Percentiles rank a stretch among this genome's conserved stretches.
Evolutionary conservation across 306 rosid genomes (phyloP).

Genomic region (Astragalus glycyphyllos): DNA sequence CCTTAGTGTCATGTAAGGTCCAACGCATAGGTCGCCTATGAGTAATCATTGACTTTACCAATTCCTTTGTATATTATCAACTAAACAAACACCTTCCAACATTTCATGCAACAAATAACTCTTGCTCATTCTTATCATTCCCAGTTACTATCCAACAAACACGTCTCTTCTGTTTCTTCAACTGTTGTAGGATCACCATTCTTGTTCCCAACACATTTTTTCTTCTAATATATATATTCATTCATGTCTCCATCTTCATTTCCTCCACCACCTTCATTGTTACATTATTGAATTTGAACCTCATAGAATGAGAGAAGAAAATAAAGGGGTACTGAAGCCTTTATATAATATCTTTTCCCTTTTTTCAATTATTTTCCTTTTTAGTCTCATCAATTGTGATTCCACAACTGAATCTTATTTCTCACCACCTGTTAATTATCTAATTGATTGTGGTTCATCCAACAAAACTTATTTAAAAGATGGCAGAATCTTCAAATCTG

Average conservation of each 20-base stretch:
- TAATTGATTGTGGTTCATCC: conserved; percentile 77
- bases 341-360: conserved; percentile 40
- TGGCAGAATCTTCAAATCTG: conserved; percentile 78
- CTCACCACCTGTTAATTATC: conserved; percentile 63
- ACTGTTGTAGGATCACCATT: too few species aligned
- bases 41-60: conserved; percentile 41
- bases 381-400: conserved; percentile 24
- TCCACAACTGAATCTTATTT: conserved; percentile 29
- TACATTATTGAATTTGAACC: neutral
- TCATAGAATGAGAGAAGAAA: conserved; percentile 48
- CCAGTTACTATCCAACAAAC: conserved; percentile 45
- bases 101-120: conserved; percentile 40
- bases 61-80: conserved; percentile 47
- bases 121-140: conserved; percentile 52
- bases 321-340: conserved; percentile 34
- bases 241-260: conserved; percentile 21
- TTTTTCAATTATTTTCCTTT: conserved; percentile 23
- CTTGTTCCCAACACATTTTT: conserved; percentile 21
- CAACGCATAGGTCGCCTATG: conserved; percentile 55
- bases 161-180: conserved; percentile 36
- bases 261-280: conserved; percentile 1
- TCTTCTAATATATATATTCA: too few species aligned
- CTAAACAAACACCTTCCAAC: too few species aligned
- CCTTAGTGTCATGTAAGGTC: conserved; percentile 36
- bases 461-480: conserved; percentile 53